A percentile compares a stretch with the other conserved stretches of the same genome.
These are phyloP conservation scores for Neurospora sp. DNA, from an alignment of 495 filamentous ascomycete species.

Conservation along the genomic window DNA sequence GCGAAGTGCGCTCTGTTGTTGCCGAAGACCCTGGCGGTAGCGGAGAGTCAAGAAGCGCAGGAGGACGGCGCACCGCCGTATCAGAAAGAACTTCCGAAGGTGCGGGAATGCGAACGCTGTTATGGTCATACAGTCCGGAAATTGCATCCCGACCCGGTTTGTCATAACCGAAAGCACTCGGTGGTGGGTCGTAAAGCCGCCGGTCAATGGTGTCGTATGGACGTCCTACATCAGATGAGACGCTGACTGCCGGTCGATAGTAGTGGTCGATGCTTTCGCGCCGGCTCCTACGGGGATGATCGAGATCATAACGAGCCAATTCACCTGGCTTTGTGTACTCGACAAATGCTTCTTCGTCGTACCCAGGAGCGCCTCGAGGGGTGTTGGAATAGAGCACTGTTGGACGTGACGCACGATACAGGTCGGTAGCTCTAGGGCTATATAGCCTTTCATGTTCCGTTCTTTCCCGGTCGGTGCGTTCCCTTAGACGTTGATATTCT, in stretches of 20 bases:
- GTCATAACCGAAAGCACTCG: slow-evolving; percentile 53
- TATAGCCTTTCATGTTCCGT: slow-evolving; percentile 28
- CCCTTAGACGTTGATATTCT: slow-evolving; percentile 32
- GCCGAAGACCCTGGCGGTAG: background rate
- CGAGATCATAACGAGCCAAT: slow-evolving; percentile 55
- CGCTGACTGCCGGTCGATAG: slow-evolving; percentile 54
- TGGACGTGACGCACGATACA: slow-evolving; percentile 27
- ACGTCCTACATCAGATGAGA: slow-evolving; percentile 46
- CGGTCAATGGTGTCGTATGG: slow-evolving; percentile 22
- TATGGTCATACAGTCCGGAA: slow-evolving; percentile 33
- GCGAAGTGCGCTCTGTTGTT: background rate
- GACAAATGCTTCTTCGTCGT: slow-evolving; percentile 52
- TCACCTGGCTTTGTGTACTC: slow-evolving; percentile 65
- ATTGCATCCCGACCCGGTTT: slow-evolving; percentile 35
- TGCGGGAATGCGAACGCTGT: slow-evolving; percentile 33
- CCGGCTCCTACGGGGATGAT: slow-evolving; percentile 30
- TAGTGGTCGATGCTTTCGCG: slow-evolving; percentile 46
- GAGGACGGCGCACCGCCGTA: slow-evolving; percentile 22
- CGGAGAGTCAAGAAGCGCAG: slow-evolving; percentile 18
- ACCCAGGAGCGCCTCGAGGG: slow-evolving; percentile 38
- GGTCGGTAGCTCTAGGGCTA: slow-evolving; percentile 20
- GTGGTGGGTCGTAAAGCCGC: slow-evolving; percentile 46
- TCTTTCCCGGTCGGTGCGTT: slow-evolving; percentile 33
- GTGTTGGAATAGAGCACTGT: slow-evolving; percentile 21
- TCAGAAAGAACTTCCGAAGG: slow-evolving; percentile 26